Base-by-base conservation (phyloP, 1,284 basidiomycete genomes). In the Waitea zeae region DNA sequence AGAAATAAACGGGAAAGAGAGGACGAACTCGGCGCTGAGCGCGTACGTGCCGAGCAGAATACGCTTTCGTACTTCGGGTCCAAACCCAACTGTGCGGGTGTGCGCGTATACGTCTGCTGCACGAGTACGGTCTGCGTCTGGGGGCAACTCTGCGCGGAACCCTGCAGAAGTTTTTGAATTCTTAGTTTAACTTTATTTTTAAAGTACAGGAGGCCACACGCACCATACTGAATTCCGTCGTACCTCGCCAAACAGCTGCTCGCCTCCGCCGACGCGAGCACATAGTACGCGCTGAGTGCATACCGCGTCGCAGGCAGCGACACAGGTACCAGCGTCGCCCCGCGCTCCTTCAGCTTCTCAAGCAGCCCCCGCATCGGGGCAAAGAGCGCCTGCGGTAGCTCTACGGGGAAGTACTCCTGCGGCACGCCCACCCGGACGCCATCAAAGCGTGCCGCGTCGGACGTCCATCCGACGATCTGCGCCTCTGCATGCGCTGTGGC, bases 11-110 rank as follows among this genome's bases (percentile, higher is more conserved):
- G n/a, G n/a, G n/a, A n/a, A n/a, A 7, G 14, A 6, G 3, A 30
- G 9, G 17, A 45, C 82, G 49, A 46, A 92, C 89, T 88, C 87
- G 12, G 90, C 88, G 0, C 82, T 82, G 13, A 98, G 59, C 1
- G 90, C 86, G 50, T 93, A 89, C 0, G 89, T 89, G 0, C 93
- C 93, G 1, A 97, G 62, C n/a, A 97, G 49, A 12, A 98, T 76
- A 1, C 93, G 73, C 46, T 80, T 81, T 52, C 77, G 69, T 2
- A 92, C 92, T 51, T 98, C 93, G 2, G 51, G 47, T 1, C 93
- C 93, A 43, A 97, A 93, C 6, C 66, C 76, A 35, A 52, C 57
- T 3, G 74, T 64, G 12, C 78, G 71, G 15, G 65, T 71, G 42
- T 59, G 54, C 5, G 67, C 68, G 44, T 79, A 83, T 0, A 72